phyloP scores from a whole-genome alignment of 202 grass and related monocot genomes.

The Schoenoplectus tabernaemontani region DNA sequence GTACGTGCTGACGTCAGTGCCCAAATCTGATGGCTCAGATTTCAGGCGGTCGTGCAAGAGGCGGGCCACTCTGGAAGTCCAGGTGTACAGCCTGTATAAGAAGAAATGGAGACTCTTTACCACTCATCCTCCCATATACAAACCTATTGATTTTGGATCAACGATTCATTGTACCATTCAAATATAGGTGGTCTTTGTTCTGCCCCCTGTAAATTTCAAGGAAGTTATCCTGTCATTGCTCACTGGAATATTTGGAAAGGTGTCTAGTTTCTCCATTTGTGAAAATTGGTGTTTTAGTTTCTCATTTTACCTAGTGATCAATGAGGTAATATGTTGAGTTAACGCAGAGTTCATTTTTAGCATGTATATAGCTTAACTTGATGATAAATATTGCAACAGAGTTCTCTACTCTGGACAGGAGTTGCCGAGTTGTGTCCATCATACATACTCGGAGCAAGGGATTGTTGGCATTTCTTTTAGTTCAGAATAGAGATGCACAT shows the following conservation, averaged over 20 bases:
- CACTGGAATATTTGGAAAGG: background rate
- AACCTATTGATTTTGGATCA: constrained; percentile 47
- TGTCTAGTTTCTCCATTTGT: background rate
- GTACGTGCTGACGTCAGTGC: constrained; percentile 42
- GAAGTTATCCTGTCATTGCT: background rate
- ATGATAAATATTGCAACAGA: background rate
- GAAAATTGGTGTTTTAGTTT: background rate
- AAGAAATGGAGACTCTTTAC: constrained; percentile 62
- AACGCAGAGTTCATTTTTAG: background rate
- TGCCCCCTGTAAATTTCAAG: background rate
- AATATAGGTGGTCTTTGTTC: constrained; percentile 23
- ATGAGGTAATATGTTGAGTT: background rate
- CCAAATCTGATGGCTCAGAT: constrained; percentile 21
- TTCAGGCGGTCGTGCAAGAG: constrained; percentile 35
- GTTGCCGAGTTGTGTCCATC: too few species aligned
- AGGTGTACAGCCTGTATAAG: constrained; percentile 56
- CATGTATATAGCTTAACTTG: background rate
- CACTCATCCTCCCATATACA: constrained; percentile 42
- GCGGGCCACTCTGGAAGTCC: constrained; percentile 43
- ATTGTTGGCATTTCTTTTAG: background rate
- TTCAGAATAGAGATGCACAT: background rate
- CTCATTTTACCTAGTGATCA: background rate
- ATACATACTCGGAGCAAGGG: background rate
- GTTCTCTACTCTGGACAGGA: background rate
- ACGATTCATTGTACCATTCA: constrained; percentile 58